Evolutionary conservation across 2,329 filamentous ascomycete species (phyloP).

Genomic region (Trichoderma cornu-damae): DNA sequence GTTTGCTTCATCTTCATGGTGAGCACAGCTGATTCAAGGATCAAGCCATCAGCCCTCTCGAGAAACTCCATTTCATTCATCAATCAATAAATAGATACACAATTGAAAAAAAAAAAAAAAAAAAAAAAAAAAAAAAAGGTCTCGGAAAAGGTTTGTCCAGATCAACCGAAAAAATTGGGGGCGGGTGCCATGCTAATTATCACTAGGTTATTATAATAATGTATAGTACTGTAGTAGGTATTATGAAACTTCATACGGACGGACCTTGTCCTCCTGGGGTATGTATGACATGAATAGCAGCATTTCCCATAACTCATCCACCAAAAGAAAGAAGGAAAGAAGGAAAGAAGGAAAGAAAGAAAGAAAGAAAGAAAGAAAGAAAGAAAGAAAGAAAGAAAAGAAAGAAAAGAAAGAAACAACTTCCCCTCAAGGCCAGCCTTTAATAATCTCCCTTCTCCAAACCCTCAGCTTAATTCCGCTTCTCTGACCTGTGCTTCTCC

Average conservation of each 20-base stretch:
- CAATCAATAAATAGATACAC: too few species aligned
- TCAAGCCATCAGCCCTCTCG: background rate
- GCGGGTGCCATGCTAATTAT: background rate
- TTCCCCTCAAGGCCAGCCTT: background rate
- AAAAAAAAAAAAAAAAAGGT: too few species aligned
- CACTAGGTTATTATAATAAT: slow-evolving; percentile 1
- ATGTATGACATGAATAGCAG: background rate
- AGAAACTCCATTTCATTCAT: background rate
- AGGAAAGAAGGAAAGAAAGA: background rate
- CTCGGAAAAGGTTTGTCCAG: background rate
- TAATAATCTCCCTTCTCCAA: background rate
- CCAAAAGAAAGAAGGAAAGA: background rate
- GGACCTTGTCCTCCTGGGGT: background rate
- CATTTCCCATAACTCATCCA: slow-evolving; percentile 13
- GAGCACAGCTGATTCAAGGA: background rate
- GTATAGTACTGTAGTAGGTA: too few species aligned
- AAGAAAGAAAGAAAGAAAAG: background rate
- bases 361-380: background rate
- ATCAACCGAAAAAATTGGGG: background rate
- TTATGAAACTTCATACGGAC: background rate
- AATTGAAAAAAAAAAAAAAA: too few species aligned
- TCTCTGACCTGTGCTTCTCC: background rate
- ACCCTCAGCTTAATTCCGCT: background rate
- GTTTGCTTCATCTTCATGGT: background rate
- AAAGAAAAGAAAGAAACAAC: background rate